Base-by-base conservation (phyloP, 306 rosid species). In the Gastrolobium villosum region DNA sequence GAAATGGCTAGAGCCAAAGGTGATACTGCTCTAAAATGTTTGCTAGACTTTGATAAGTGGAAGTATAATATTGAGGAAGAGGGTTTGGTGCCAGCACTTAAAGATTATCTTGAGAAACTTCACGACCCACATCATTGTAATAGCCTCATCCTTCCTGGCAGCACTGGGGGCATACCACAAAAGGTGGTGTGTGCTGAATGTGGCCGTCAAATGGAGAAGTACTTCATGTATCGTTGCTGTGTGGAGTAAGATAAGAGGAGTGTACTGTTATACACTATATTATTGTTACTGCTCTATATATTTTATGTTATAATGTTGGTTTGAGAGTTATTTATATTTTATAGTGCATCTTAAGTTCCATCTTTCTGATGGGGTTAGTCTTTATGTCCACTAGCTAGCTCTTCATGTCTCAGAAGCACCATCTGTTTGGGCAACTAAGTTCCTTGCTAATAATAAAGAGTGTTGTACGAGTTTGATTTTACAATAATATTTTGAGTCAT, bases 181-280 rank as follows among this genome's bases (percentile, higher is more conserved):
- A 87, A 30, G 67, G 90, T 95, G 70, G 88, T 85, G 9, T 95
- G 99, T 39, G 86, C 97, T 26, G 99, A 95, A 52, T 95, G 99
- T 49, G 93, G 88, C 28, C 90, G 89, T 7, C 90, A 79, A n/a
- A 95, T 95, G 99, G 99, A 93, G 83, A 93, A 88, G 81, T 92
- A 81, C 81, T 82, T 89, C 76, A 93, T 93, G 97, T 93, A 91
- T 76, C 94, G 99, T 53, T 93, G 98, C 79, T 95, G 98, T 35
- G 85, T 80, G 6, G 89, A 87, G 76, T 84, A 53, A 60, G 10
- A 34, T 2, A 40, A n/a, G 41, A 0, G 14, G 11, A 46, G 13
- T 32, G 37, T 59, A 41, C n/a, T 46, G 45, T n/a, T 6, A 20
- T 31, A 43, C 11, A 7, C 35, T 7, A 44, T 3, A 40, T 10